Base-by-base conservation (phyloP, 768 basidiomycete genomes). In the Pleurotus tuoliensis region DNA sequence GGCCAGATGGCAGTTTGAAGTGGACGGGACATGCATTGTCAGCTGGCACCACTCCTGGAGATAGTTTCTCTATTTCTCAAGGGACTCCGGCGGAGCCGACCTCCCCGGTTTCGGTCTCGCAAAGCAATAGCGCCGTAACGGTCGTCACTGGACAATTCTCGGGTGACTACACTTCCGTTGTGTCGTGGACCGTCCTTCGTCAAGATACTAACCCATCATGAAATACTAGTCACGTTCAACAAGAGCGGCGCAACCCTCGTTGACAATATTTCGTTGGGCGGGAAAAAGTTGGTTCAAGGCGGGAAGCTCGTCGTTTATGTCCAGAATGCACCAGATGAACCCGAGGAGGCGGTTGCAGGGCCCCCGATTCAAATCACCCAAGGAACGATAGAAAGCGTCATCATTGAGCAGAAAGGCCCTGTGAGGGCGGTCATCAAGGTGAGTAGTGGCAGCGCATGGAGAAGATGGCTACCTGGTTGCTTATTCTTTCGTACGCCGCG, bases 11-110 rank as follows among this genome's bases (percentile, higher is more conserved):
- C 25, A 70, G 66, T 49, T 58, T 74, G 11, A 74, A 74, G 59
- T 74, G 73, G 73, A 73, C 72, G 3, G 73, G 72, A 7, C 73
- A 74, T 57, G 65, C 71, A n/a, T 58, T 74, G 27, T 57, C 67
- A 13, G 67, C 69, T 2, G 63, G 72, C 48, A 53, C 60, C 8
- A 63, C 65, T 3, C 66, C 66, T 24, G 27, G 59, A 11, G 61
- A 65, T 37, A 57, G 56, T 2, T 61, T 74, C 7, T 64, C 58
- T 15, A 24, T 74, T 18, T 58, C 65, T 1, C 65, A 67, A 16
- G 69, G 71, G 25, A 73, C 69, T 16, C 73, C 73, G 1, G 58
- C 63, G 8, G 73, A 74, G 44, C 70, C 73, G 2, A 18, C 58
- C 5, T 61, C 64, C 1, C 72, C 69, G 4, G 70, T 74, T 11